Evolutionary conservation across 495 filamentous ascomycete species (phyloP), one percentile per base, ranked within the genome.

Genomic region (Chaetomidium leptoderma): DNA sequence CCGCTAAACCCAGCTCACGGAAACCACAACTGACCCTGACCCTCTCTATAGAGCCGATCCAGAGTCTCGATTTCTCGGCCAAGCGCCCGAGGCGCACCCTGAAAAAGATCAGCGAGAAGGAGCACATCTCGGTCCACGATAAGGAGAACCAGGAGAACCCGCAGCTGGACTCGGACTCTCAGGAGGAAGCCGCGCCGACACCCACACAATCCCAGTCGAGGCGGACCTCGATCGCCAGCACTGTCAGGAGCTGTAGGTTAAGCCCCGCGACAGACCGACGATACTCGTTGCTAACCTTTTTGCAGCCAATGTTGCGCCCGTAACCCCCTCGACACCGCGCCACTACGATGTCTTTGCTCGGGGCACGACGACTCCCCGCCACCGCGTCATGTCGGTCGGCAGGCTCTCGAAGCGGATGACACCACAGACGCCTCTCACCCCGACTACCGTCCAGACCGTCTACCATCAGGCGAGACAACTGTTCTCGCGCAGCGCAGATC

Each of bases 401-500:
- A 79, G 68, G 55, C 64, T 78, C 50, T 77, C 77, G 37, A 79
- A 76, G 57, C 78, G 81, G 21, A 69, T 76, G 53, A 82, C 81
- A 47, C 81, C 81, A 9, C 75, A 77, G 54, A 86, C 83, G 46
- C 85, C 83, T 16, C 75, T 81, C 11, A 90, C 86, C 9, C 88
- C 85, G 46, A 78, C 70, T 53, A 74, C 77, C 37, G 70, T 77
- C 13, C 83, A 83, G 36, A 89, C 88, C 0, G 80, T 96, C 16
- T 96, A 97, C 66, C 89, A 91, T 53, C 78, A 83, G 46, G 95
- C 92, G 6, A 83, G 92, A n/a, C 85, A 92, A 65, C 69, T 95
- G 6, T 97, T 99, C 67, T 84, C 88, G 4, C 81, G 90, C 44
- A 88, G 87, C 55, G 81, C 86, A 23, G 83, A 85, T 51, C 89